Base-by-base conservation (phyloP, 192 early-diverging fungal genomes). In the Kickxella alabastrina region DNA sequence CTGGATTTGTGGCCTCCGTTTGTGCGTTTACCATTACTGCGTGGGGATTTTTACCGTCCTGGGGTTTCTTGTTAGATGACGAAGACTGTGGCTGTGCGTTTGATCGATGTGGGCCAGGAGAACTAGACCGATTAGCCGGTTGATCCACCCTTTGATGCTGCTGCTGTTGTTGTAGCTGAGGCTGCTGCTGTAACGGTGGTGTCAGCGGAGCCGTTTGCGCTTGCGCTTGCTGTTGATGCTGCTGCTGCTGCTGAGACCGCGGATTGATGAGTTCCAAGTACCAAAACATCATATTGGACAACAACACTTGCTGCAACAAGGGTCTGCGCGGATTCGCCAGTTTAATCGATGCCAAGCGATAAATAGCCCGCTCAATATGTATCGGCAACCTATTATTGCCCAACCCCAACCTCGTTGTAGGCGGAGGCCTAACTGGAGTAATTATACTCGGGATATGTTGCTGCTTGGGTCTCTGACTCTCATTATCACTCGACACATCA, bases 241-340 rank as follows among this genome's bases (percentile, higher is more conserved):
- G 59, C 23, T 64, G 77, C 38, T 49, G 53, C 17, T 55, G 73
- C 51, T 57, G 60, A 31, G 47, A 61, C 41, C 50, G 54, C 14
- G 80, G 81, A 48, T 85, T 83, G 40, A 87, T 82, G 4, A 87
- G 77, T 25, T 83, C 83, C 37, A 89, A 62, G 61, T 89, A 89
- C 87, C 87, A 89, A 58, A 89, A 87, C 83, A 89, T 84, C 79
- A 87, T 82, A 44, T 89, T 89, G 19, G 87, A 87, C 36, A 89
- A 78, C 52, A 87, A 52, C 13, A 89, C 87, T 61, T 89, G 87
- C 27, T 89, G 82, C 17, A 83, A 64, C 15, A 89, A 59, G 17
- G 87, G 87, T 3, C 87, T 80, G 19, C 87, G 71, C 24, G 87
- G 83, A 45, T 87, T 89, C 17, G 87, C 85, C 39, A 89, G 62